Evolutionary conservation across 2,329 filamentous ascomycete genomes (phyloP).

Genomic region (Tolypocladium inflatum): DNA sequence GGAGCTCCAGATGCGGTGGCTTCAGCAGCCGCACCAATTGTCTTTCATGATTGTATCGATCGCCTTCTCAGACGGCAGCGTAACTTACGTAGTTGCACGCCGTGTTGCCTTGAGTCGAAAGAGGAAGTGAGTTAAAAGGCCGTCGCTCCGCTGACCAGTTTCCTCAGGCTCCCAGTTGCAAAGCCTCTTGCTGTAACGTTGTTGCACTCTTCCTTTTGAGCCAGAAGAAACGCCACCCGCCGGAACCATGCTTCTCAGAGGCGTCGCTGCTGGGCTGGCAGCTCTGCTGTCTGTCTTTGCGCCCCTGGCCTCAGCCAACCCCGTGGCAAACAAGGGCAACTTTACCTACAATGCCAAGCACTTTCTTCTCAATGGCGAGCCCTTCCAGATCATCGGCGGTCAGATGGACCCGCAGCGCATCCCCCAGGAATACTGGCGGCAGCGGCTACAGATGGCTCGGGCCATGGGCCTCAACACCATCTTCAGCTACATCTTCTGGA

Average conservation of each 20-base stretch:
- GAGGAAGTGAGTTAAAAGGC: not conserved
- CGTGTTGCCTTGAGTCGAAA: not conserved
- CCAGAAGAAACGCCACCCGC: not conserved
- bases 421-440: conserved; percentile 34
- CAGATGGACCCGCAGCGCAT: conserved; percentile 42
- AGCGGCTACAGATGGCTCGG: conserved; percentile 64
- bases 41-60: no score
- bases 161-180: not conserved
- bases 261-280: not conserved
- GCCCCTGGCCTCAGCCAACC: not conserved
- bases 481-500: conserved; percentile 42
- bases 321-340: not conserved
- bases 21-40: not conserved
- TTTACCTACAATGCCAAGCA: conserved; percentile 1
- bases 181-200: not conserved
- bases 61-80: not conserved
- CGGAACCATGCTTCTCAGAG: not conserved
- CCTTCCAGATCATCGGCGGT: conserved; percentile 30
- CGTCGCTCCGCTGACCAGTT: not conserved
- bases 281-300: not conserved
- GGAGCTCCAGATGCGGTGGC: not conserved
- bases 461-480: conserved; percentile 73
- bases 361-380: conserved; percentile 4
- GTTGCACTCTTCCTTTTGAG: not conserved
- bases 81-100: not conserved